Conservation (phyloP, 2,329 filamentous ascomycete genomes). For the Talaromyces amestolkiae region DNA sequence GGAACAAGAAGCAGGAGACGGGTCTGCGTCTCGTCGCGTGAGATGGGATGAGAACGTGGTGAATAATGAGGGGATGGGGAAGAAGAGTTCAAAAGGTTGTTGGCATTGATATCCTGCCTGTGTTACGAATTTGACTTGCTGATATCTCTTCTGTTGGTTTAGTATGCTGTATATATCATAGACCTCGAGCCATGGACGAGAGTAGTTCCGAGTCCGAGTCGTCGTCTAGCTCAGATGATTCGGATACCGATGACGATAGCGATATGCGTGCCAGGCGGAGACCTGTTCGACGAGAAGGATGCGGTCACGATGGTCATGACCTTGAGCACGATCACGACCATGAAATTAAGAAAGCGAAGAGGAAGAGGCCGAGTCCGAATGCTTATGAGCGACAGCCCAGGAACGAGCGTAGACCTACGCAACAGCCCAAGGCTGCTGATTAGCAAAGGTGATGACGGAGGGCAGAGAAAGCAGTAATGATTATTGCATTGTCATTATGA, state of each 20-base stretch:
- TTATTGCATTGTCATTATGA: conserved; percentile 1
- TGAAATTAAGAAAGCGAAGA: conserved; percentile 26
- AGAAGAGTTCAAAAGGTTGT: conserved; percentile 89
- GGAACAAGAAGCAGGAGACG: conserved; percentile 23
- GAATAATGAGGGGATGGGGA: conserved; percentile 91
- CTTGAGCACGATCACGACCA: conserved; percentile 23
- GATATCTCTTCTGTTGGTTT: not conserved
- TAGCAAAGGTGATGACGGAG: not conserved
- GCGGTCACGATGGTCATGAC: conserved; percentile 19
- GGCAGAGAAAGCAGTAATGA: not conserved
- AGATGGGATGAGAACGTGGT: conserved; percentile 91
- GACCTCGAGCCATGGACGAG: conserved; percentile 75
- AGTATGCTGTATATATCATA: conserved; percentile 99
- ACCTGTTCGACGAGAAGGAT: conserved; percentile 22
- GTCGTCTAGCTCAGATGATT: conserved; percentile 42
- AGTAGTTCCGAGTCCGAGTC: conserved; percentile 62
- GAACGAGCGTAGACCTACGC: conserved; percentile 17
- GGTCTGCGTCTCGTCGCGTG: conserved; percentile 59
- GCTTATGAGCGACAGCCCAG: conserved; percentile 49
- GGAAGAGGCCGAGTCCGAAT: conserved; percentile 41
- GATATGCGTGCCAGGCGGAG: conserved; percentile 17
- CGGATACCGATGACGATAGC: conserved; percentile 18
- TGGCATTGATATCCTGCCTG: not conserved
- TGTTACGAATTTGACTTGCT: not conserved
- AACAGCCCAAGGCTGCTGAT: not conserved